These are phyloP conservation scores for Tilletia horrida DNA, from an alignment of 1,284 basidiomycete species.

Conservation along the genomic window DNA sequence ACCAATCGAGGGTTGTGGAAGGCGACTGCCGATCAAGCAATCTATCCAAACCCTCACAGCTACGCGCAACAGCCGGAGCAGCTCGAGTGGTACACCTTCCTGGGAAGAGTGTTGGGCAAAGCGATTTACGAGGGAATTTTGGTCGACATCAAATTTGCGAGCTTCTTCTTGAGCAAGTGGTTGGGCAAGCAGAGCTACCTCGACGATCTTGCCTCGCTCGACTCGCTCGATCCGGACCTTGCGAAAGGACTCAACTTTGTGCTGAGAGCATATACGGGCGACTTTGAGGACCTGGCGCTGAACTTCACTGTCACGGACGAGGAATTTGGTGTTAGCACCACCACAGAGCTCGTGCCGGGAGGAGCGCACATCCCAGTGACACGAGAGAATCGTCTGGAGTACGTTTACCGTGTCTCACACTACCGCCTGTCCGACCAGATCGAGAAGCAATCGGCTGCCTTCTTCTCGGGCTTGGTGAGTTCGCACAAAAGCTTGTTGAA, in stretches of 20 bases:
- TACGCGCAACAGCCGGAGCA: slow-evolving; percentile 46
- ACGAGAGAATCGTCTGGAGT: slow-evolving; percentile 76
- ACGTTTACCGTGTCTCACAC: slow-evolving; percentile 85
- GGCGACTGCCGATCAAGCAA: slow-evolving; percentile 79
- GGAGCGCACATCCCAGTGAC: slow-evolving; percentile 85
- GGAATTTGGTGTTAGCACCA: slow-evolving; percentile 82
- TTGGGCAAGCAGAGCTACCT: slow-evolving; percentile 52
- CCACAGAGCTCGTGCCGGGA: slow-evolving; percentile 75
- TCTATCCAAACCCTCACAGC: slow-evolving; percentile 83
- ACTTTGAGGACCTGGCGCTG: slow-evolving; percentile 84
- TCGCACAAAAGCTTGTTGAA: not conserved
- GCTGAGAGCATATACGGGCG: slow-evolving; percentile 83
- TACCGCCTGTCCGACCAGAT: slow-evolving; percentile 88
- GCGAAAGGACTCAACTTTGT: slow-evolving; percentile 82
- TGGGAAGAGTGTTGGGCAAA: slow-evolving; percentile 89
- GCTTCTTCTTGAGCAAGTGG: slow-evolving; percentile 83
- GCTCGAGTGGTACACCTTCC: slow-evolving; percentile 81
- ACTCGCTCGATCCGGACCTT: slow-evolving; percentile 65
- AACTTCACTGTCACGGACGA: slow-evolving; percentile 87
- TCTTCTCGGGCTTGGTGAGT: slow-evolving; percentile 55
- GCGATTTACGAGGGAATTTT: slow-evolving; percentile 95
- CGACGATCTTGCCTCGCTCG: slow-evolving; percentile 40
- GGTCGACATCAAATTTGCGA: slow-evolving; percentile 90
- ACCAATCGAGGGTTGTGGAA: slow-evolving; percentile 91
- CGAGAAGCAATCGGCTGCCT: slow-evolving; percentile 68